Base-by-base conservation (phyloP, 2,329 filamentous ascomycete species). In the Graphilbum sp. region DNA sequence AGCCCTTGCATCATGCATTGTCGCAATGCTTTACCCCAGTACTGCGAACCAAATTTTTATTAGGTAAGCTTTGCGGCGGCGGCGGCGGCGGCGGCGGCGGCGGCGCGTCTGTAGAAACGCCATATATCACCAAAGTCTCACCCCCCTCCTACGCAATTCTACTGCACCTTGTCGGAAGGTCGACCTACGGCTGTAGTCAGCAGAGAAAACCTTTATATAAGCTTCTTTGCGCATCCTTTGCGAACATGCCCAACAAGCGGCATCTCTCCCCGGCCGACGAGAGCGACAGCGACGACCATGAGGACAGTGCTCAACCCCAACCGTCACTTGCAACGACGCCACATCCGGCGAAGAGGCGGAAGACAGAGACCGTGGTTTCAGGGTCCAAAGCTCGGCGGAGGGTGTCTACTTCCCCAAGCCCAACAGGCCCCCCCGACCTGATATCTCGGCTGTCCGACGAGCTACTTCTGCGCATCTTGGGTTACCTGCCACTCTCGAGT, bases 371-470 rank as follows among this genome's bases (percentile, higher is more conserved):
- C 10, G 27, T 12, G 12, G 27, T 20, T 8, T 23, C 21, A 3
- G 21, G 16, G 16, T 16, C 21, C 2, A 34, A 20, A 15, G 29
- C 18, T 1, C 27, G 20, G 10, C 23, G 20, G 12, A 7, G 12
- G 23, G 7, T 25, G 23, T 25, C 23, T 7, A 25, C 23, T 7
- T 12, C 23, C 7, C 7, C 23, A n/a, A 24, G n/a, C 13, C 12
- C 13, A 8, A 6, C 27, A 2, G 3, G 23, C 17, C 20, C n/a
- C 13, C 18, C n/a, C 23, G 81, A 93, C 57, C 64, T 66, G 35
- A 56, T 95, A 15, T 83, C 83, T 7, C 60, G 58, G 9, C 66
- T 96, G 37, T 93, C 86, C 44, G 83, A 94, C 55, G 90, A 98
- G 57, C 66, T 96, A 25, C 68, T 94, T 24, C 62, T 96, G 40